Percentiles rank a stretch among this genome's conserved stretches.
These are phyloP conservation scores for Dactylellina haptotyla DNA, from an alignment of 2,329 filamentous ascomycete genomes.

Conservation along the genomic window DNA sequence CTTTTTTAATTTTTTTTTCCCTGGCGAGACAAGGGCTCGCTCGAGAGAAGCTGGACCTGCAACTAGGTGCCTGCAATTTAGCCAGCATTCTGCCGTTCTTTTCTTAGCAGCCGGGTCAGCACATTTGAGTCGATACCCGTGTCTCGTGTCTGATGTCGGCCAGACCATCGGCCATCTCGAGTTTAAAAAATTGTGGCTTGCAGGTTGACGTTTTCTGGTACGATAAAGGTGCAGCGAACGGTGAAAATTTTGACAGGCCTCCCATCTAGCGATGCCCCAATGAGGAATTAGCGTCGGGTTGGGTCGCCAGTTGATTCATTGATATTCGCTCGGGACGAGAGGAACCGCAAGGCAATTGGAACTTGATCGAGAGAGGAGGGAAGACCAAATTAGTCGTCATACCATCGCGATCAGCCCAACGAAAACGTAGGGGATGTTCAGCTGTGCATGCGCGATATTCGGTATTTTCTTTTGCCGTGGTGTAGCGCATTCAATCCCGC, in stretches of 20 bases:
- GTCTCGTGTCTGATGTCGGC: slow-evolving; percentile 3
- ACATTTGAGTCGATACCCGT: slow-evolving; percentile 17
- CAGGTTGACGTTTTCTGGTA: background rate
- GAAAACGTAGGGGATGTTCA: slow-evolving; percentile 46
- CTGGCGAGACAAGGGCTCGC: slow-evolving; percentile 8
- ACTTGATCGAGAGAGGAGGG: background rate
- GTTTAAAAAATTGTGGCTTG: slow-evolving; percentile 37
- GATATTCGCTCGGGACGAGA: slow-evolving; percentile 16
- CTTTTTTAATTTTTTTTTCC: background rate
- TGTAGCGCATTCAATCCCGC: background rate
- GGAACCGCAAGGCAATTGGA: slow-evolving; percentile 8
- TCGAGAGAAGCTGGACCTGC: slow-evolving; percentile 6
- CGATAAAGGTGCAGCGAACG: background rate
- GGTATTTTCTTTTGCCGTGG: slow-evolving; percentile 34
- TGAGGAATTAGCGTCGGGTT: slow-evolving; percentile 10
- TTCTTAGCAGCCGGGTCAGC: slow-evolving; percentile 48
- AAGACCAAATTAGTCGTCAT: slow-evolving; percentile 30
- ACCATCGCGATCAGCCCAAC: slow-evolving; percentile 54
- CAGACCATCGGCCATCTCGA: slow-evolving; percentile 13
- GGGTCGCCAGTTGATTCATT: too few relatives aligned
- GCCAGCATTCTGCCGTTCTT: slow-evolving; percentile 55
- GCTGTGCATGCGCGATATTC: slow-evolving; percentile 49
- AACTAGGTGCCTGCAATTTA: slow-evolving; percentile 51
- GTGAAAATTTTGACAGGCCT: slow-evolving; percentile 4
- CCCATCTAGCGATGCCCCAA: too few relatives aligned